phyloP scores from a whole-genome alignment of 2,329 filamentous ascomycete genomes.

The Coniosporium tulheliwenetii region DNA sequence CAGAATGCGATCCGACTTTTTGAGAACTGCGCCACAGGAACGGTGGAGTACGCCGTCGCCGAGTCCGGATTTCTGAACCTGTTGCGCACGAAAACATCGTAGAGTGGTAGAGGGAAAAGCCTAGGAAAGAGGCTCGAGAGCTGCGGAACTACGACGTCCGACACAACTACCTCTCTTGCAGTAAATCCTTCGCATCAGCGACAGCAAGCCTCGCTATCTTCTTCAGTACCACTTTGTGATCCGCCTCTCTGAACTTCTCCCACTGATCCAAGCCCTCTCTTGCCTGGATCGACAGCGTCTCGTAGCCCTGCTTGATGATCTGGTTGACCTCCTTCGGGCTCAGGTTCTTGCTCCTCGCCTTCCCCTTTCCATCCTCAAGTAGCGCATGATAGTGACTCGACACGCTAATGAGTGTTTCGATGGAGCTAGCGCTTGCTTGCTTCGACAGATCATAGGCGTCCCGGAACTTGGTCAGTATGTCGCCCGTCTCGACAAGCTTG shows the following conservation, averaged over 20 bases:
- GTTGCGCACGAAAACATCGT: too few species aligned
- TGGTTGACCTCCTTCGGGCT: slow-evolving; percentile 73
- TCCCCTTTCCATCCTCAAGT: slow-evolving; percentile 43
- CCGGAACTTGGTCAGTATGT: slow-evolving; percentile 67
- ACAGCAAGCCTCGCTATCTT: slow-evolving; percentile 71
- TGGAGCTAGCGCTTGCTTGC: slow-evolving; percentile 41
- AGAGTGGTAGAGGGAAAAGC: too few species aligned
- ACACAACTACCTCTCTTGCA: too few species aligned
- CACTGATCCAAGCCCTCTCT: slow-evolving; percentile 76
- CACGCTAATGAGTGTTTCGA: slow-evolving; percentile 71
- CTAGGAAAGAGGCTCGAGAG: too few species aligned
- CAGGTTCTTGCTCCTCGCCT: slow-evolving; percentile 45
- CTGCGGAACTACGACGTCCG: too few species aligned
- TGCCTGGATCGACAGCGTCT: slow-evolving; percentile 81
- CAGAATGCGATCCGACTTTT: too few species aligned
- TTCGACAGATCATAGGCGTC: slow-evolving; percentile 47
- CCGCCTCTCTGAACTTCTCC: slow-evolving; percentile 75
- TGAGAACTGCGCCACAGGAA: too few species aligned
- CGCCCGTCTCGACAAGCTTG: slow-evolving; percentile 87
- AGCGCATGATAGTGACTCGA: slow-evolving; percentile 77
- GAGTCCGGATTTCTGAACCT: too few species aligned
- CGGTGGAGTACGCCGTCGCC: too few species aligned
- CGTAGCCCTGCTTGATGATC: slow-evolving; percentile 92
- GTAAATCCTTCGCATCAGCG: slow-evolving; percentile 39
- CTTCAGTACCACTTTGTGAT: slow-evolving; percentile 73